These are phyloP conservation scores for Yamadazyma oceani DNA, from an alignment of 1,139 yeast genomes.

Conservation along the genomic window DNA sequence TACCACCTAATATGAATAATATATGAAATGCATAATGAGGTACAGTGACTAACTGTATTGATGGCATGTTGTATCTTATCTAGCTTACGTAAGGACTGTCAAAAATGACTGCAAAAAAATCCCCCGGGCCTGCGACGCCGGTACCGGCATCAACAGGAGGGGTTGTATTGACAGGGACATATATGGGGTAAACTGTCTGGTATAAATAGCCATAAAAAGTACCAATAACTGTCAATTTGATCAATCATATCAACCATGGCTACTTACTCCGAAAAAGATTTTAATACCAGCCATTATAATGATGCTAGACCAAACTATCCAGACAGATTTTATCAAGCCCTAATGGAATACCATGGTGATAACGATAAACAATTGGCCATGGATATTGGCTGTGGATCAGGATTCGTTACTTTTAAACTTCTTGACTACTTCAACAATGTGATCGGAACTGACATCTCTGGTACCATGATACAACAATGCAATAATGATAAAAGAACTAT, in stretches of 20 bases:
- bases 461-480: slow-evolving; percentile 60
- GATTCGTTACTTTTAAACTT: slow-evolving; percentile 66
- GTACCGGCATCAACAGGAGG: not conserved
- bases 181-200: no score
- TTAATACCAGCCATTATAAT: slow-evolving; percentile 37
- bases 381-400: slow-evolving; percentile 87
- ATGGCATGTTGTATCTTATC: no score
- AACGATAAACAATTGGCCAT: slow-evolving; percentile 37
- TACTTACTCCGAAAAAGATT: slow-evolving; percentile 35
- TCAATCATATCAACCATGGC: no score
- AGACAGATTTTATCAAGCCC: slow-evolving; percentile 28
- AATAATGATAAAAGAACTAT: slow-evolving; percentile 11
- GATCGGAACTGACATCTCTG: slow-evolving; percentile 68
- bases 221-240: no score
- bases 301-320: slow-evolving; percentile 42
- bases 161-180: no score
- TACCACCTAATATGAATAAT: no score
- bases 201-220: no score
- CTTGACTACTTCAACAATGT: slow-evolving; percentile 45
- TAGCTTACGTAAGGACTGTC: no score
- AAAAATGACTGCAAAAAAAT: no score
- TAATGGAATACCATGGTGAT: slow-evolving; percentile 29
- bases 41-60: no score
- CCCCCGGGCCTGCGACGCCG: no score
- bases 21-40: no score